Evolutionary conservation across 2,329 filamentous ascomycete species (phyloP).

Genomic region (Colletotrichum cordylinicola): DNA sequence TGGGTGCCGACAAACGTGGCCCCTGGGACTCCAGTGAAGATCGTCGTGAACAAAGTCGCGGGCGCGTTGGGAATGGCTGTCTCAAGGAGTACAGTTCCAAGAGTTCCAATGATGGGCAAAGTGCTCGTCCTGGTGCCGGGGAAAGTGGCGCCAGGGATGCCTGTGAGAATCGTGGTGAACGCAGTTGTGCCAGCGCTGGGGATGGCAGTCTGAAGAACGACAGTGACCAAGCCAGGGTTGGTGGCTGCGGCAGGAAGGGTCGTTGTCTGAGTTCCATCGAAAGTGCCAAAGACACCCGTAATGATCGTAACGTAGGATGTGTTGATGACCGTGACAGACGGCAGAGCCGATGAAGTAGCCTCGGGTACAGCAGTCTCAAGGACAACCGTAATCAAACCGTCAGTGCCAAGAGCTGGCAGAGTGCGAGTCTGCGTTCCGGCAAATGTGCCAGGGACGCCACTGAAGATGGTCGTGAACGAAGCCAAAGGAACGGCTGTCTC

Average conservation of each 20-base stretch:
- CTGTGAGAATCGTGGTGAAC: not conserved
- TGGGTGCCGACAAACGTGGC: not conserved
- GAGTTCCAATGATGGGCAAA: not conserved
- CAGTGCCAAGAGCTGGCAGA: not conserved
- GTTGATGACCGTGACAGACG: not conserved
- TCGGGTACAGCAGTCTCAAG: not conserved
- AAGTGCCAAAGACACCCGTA: not conserved
- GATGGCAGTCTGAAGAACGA: constrained; percentile 3
- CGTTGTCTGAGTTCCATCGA: constrained; percentile 2
- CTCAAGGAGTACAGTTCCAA: not conserved
- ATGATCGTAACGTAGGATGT: not conserved
- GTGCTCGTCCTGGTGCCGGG: not conserved
- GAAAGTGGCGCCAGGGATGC: not conserved
- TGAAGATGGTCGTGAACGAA: not conserved
- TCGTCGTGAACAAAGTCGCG: not conserved
- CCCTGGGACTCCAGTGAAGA: not conserved
- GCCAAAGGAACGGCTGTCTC: not conserved
- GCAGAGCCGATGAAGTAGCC: not conserved
- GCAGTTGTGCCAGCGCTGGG: not conserved
- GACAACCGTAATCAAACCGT: not conserved
- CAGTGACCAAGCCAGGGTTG: constrained; percentile 1
- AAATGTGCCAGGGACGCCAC: not conserved
- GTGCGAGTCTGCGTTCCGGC: not conserved
- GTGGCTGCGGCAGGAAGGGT: not conserved
- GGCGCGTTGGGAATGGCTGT: not conserved